phyloP scores from a whole-genome alignment of 192 early-diverging fungal species.

The Backusella parvicylindrica region DNA sequence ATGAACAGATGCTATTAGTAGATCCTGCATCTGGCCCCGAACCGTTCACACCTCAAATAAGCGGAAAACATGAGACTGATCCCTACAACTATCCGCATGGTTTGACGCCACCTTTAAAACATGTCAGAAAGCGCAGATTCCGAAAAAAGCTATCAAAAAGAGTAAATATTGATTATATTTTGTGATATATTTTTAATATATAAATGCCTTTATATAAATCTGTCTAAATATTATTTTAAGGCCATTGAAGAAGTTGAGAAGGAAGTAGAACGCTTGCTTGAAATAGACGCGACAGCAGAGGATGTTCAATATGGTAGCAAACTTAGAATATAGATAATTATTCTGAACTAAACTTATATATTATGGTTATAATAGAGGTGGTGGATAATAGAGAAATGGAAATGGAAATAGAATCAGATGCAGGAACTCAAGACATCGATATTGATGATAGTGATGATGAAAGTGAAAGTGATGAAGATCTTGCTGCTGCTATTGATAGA shows the following conservation, averaged over 20 bases:
- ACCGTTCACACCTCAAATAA: constrained; percentile 9
- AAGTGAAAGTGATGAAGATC: constrained; percentile 38
- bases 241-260: constrained; percentile 79
- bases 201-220: neutral
- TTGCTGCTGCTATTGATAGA: constrained; percentile 40
- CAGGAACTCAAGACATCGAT: constrained; percentile 39
- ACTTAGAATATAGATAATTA: neutral
- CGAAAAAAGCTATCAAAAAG: constrained; percentile 76
- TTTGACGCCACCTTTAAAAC: constrained; percentile 70
- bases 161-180: constrained; percentile 40
- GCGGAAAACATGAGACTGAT: constrained; percentile 42
- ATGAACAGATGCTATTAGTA: constrained; percentile 52
- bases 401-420: constrained; percentile 26
- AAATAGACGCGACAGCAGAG: constrained; percentile 69
- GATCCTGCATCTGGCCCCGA: constrained; percentile 28
- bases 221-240: constrained; percentile 33
- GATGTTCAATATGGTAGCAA: constrained; percentile 61
- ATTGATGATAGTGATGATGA: constrained; percentile 43
- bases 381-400: constrained; percentile 31
- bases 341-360: neutral
- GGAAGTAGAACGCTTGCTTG: constrained; percentile 77
- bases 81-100: constrained; percentile 77
- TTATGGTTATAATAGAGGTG: constrained; percentile 31
- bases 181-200: too few relatives aligned
- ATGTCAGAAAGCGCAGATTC: constrained; percentile 76